Conservation (phyloP, 352 stramenopile genomes). For the Phytophthora europaea region DNA sequence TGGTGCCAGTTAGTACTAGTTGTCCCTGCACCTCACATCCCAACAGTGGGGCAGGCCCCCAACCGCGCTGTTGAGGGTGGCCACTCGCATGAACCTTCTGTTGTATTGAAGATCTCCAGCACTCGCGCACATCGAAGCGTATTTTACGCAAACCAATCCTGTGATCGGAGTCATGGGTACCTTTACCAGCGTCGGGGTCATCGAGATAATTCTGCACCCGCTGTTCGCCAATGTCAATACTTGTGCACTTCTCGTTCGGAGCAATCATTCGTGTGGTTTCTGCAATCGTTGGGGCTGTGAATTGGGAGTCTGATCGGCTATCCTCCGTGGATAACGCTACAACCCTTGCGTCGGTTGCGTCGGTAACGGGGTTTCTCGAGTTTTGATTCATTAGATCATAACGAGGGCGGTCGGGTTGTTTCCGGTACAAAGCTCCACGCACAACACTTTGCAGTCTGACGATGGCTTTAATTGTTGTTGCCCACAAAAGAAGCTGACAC, state of each 20-base stretch:
- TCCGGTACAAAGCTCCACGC: constrained; percentile 37
- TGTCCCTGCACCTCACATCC: constrained; percentile 61
- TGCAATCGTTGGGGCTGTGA: not conserved
- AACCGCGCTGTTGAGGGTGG: not conserved
- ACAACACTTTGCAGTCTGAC: constrained; percentile 48
- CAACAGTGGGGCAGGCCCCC: constrained; percentile 22
- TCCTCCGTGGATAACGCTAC: not conserved
- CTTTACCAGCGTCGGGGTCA: not conserved
- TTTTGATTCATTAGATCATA: not conserved
- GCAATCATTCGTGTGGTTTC: not conserved
- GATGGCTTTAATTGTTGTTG: constrained; percentile 36
- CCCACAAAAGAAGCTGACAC: constrained; percentile 41
- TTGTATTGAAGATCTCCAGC: constrained; percentile 22
- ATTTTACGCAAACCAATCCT: constrained; percentile 25
- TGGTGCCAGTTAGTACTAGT: constrained; percentile 22
- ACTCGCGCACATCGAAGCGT: constrained; percentile 42
- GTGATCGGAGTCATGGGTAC: not conserved
- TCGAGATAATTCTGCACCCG: not conserved
- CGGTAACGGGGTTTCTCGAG: not conserved
- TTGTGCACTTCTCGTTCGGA: not conserved
- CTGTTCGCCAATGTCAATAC: not conserved
- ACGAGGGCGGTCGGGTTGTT: not conserved
- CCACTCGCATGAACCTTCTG: not conserved
- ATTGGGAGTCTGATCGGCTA: not conserved
- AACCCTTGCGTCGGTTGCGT: not conserved